These are phyloP conservation scores for Rhynchosporium secalis DNA, from an alignment of 2,329 filamentous ascomycete species.

Conservation along the genomic window DNA sequence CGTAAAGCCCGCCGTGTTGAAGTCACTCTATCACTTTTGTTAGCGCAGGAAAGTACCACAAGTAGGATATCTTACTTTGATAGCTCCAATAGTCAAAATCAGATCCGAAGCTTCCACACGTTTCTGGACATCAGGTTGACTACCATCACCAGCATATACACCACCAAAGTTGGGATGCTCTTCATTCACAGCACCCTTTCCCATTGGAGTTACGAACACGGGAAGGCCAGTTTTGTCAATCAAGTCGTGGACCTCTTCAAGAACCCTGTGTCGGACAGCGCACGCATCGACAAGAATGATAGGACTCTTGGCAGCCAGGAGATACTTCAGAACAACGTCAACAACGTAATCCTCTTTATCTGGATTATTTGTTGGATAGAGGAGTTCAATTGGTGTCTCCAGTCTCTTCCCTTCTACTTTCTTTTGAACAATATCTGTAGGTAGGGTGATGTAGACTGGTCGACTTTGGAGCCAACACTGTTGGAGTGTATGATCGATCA, in stretches of 20 bases:
- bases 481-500: constrained; percentile 76
- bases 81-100: constrained; percentile 67
- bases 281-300: constrained; percentile 83
- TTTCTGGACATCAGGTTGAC: constrained; percentile 61
- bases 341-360: constrained; percentile 83
- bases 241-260: constrained; percentile 71
- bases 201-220: constrained; percentile 87
- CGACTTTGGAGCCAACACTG: constrained; percentile 73
- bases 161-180: constrained; percentile 74
- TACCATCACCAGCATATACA: constrained; percentile 81
- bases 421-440: constrained; percentile 75
- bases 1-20: constrained; percentile 81
- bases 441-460: constrained; percentile 82
- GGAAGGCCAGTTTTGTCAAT: constrained; percentile 73
- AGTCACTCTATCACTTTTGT: constrained; percentile 60
- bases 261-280: constrained; percentile 72
- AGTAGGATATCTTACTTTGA: constrained; percentile 46
- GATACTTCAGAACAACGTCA: constrained; percentile 70
- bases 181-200: constrained; percentile 82
- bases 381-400: constrained; percentile 67
- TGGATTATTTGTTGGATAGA: constrained; percentile 62
- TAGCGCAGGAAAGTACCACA: constrained; percentile 1
- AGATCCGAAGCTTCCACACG: constrained; percentile 69
- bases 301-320: constrained; percentile 71
- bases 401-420: constrained; percentile 75